Base-by-base conservation (phyloP, 2,329 filamentous ascomycete genomes). In the Arthroderma uncinatum region DNA sequence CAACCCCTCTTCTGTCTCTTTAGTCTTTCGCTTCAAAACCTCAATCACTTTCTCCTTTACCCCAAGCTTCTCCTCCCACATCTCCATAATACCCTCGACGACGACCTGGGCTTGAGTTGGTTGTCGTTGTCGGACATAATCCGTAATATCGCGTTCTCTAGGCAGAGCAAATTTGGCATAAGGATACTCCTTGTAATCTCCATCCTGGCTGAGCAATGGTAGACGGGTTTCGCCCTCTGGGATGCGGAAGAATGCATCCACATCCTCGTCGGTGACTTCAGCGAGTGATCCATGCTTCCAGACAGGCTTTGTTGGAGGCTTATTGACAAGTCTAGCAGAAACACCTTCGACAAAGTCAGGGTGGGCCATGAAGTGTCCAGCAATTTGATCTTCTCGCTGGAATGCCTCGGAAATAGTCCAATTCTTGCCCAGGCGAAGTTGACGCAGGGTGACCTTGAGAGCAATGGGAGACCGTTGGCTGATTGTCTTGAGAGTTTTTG, bases 291-390 rank as follows among this genome's bases (percentile, higher is more conserved):
- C 78, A 2, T 90, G 91, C 62, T 85, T 72, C 93, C 93, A 98
- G 60, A 79, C 75, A 1, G 91, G 87, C 21, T 77, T 77, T 62
- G 76, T 76, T 54, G 81, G 74, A 47, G 79, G 79, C 73, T 89
- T 89, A 66, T 82, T 79, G 64, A 93, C 80, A 40, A 98, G 79
- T 53, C 86, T 80, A 23, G 89, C 85, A 54, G 82, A 82, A n/a
- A 98, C 92, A 56, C 93, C 93, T 73, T 95, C 89, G 44, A 84
- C 84, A 67, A 98, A 98, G 72, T 98, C 93, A 3, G 82, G 86
- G 70, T 93, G 86, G 57, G 79, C 79, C 92, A 98, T 97, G 76
- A 98, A 97, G 62, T 83, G 82, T 58, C 80, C 76, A 1, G 92
- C 90, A 59, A 98, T 89, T 67, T 86, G 80, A 73, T 93, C 82